Base-by-base conservation (phyloP, 768 basidiomycete species). In the Boletus edulis region DNA sequence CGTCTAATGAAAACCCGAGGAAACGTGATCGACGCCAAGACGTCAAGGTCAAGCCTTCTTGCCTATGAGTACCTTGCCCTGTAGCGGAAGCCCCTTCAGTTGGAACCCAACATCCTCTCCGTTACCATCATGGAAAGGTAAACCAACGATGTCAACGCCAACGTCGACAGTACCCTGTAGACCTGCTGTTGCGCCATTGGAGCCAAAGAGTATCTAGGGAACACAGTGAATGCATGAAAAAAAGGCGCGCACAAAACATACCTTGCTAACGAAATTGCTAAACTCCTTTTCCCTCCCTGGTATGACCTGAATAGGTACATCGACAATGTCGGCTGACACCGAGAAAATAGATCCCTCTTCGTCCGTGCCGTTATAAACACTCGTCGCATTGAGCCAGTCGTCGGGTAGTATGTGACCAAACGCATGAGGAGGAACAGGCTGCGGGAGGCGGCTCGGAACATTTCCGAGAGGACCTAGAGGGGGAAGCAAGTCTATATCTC, bases 201-300 rank as follows among this genome's bases (percentile, higher is more conserved):
- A 61, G 18, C 81, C 79, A 60, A 89, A 91, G 7, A 91, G 77
- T n/a, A 90, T 81, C 88, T 89, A 54, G 2, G 37, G 53, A 8
- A 41, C 3, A 10, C 29, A 51, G 46, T 62, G 38, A 56, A n/a
- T 11, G 17, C 7, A 38, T 14, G 42, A 45, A 52, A 13, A 54
- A 2, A 39, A 37, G 56, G 31, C 29, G 31, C 12, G 14, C 14
- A 24, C 10, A 60, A 11, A 39, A 32, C 66, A 22, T 37, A 89
- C 90, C 84, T 94, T 93, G 59, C 78, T 72, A 15, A 93, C 81
- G 56, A 94, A 94, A 51, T 78, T 76, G 56, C 86, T 83, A 58
- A 94, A 91, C 62, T 87, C 81, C 57, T 78, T 82, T 67, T 91
- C 80, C 41, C 91, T 79, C 7, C 91, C 89, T 0, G 90, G 89